A percentile compares a stretch with the other conserved stretches of the same genome.
Conservation (phyloP, 108 stramenopile species). For the Cyclotella sp. region DNA sequence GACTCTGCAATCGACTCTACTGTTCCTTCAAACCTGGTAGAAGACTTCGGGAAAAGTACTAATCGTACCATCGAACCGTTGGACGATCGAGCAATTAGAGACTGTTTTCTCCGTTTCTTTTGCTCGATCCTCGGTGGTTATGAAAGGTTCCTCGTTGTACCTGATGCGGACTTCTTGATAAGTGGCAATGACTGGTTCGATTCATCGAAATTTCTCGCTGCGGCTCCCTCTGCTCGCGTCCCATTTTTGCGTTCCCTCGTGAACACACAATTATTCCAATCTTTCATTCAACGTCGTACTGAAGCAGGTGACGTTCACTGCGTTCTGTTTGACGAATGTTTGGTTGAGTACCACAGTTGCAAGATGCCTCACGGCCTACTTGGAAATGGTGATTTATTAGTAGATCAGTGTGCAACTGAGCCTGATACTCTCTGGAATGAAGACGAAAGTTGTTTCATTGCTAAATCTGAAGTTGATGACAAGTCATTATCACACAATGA, state of each 20-base stretch:
- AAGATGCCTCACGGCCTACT: slow-evolving; percentile 75
- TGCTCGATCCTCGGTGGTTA: slow-evolving; percentile 81
- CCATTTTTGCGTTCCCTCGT: slow-evolving; percentile 66
- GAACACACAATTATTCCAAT: slow-evolving; percentile 85
- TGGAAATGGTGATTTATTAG: slow-evolving; percentile 75
- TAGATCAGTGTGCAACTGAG: slow-evolving; percentile 81
- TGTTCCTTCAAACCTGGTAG: slow-evolving; percentile 49
- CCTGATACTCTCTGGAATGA: slow-evolving; percentile 31
- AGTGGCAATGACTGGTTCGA: slow-evolving; percentile 91
- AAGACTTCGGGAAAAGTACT: slow-evolving; percentile 39
- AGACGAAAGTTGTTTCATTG: slow-evolving; percentile 32
- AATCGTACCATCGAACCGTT: slow-evolving; percentile 56
- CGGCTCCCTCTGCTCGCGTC: slow-evolving; percentile 60
- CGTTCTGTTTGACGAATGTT: slow-evolving; percentile 85
- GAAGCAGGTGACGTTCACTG: slow-evolving; percentile 89
- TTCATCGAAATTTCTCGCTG: slow-evolving; percentile 74
- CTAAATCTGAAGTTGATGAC: slow-evolving; percentile 34
- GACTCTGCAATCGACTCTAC: slow-evolving; percentile 67
- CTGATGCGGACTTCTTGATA: slow-evolving; percentile 85
- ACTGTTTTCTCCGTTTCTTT: slow-evolving; percentile 86
- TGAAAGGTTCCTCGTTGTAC: slow-evolving; percentile 83
- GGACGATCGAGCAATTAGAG: slow-evolving; percentile 86
- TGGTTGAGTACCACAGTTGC: slow-evolving; percentile 79
- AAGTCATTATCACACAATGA: slow-evolving; percentile 56
- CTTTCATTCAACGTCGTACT: slow-evolving; percentile 86